Evolutionary conservation across 495 filamentous ascomycete genomes (phyloP).

Genomic region (Elaphomyces granulatus): DNA sequence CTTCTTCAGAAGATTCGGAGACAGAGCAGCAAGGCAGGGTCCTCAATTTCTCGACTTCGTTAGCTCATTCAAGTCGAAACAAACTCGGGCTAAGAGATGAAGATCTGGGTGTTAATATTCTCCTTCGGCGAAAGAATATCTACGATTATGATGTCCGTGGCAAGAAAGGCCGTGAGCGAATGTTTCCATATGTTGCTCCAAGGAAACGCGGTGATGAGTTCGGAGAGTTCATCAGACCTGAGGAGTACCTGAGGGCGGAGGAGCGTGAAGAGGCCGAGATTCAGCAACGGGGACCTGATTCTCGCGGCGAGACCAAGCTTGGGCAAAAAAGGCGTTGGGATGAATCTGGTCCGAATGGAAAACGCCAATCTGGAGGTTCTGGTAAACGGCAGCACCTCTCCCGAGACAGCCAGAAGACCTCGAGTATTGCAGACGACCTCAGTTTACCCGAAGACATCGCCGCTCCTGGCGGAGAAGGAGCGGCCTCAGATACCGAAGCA

Average conservation of each 20-base stretch:
- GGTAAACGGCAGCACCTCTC: constrained; percentile 31
- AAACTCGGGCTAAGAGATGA: constrained; percentile 71
- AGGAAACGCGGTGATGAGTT: constrained; percentile 77
- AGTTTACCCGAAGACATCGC: constrained; percentile 24
- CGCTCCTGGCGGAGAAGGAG: constrained; percentile 31
- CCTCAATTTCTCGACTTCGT: constrained; percentile 69
- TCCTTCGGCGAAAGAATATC: constrained; percentile 73
- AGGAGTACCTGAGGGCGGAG: constrained; percentile 88
- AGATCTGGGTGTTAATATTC: constrained; percentile 78
- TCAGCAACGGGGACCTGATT: constrained; percentile 35
- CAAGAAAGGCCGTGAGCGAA: constrained; percentile 83
- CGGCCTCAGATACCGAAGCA: constrained; percentile 31
- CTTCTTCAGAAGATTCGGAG: constrained; percentile 77
- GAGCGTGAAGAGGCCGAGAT: constrained; percentile 72
- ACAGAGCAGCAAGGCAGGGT: constrained; percentile 84
- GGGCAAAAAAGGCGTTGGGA: constrained; percentile 94
- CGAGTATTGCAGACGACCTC: constrained; percentile 27
- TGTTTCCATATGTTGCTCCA: constrained; percentile 77
- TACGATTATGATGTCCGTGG: constrained; percentile 89
- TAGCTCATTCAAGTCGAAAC: constrained; percentile 65
- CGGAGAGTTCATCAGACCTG: constrained; percentile 81
- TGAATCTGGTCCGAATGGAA: constrained; percentile 39
- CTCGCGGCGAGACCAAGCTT: constrained; percentile 42
- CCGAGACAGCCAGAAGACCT: constrained; percentile 29
- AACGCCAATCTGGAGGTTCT: constrained; percentile 20